These are phyloP conservation scores for Cyphellophora europaea DNA, from an alignment of 2,329 filamentous ascomycete genomes.

Conservation along the genomic window DNA sequence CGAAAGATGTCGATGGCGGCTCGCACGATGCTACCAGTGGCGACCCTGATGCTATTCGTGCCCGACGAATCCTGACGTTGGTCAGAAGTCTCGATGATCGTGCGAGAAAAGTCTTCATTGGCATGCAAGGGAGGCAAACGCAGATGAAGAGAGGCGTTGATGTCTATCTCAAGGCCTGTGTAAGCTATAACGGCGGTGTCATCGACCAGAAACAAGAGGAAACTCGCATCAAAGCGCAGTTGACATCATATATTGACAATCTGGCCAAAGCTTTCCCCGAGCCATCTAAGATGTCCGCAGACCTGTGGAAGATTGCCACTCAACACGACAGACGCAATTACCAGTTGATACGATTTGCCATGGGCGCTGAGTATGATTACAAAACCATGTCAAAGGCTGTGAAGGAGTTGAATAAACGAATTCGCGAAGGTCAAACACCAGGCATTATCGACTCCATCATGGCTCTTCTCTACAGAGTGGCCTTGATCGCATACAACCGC, in stretches of 20 bases:
- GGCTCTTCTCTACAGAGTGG: slow-evolving; percentile 73
- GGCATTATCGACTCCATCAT: slow-evolving; percentile 66
- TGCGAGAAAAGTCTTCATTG: slow-evolving; percentile 81
- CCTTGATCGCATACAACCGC: slow-evolving; percentile 82
- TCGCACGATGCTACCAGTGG: slow-evolving; percentile 27
- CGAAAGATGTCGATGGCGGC: slow-evolving; percentile 26
- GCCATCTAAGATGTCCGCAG: slow-evolving; percentile 56
- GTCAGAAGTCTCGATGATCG: slow-evolving; percentile 67
- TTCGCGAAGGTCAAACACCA: slow-evolving; percentile 50
- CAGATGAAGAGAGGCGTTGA: slow-evolving; percentile 64
- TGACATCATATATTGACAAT: slow-evolving; percentile 65
- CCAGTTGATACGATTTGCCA: slow-evolving; percentile 77
- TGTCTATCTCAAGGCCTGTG: slow-evolving; percentile 73
- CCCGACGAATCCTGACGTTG: slow-evolving; percentile 74
- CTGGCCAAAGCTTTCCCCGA: slow-evolving; percentile 71
- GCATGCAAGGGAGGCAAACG: slow-evolving; percentile 69
- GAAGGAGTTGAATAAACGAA: slow-evolving; percentile 76
- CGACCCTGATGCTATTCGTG: slow-evolving; percentile 56
- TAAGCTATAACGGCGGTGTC: slow-evolving; percentile 81
- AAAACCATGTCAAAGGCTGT: slow-evolving; percentile 83
- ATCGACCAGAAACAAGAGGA: slow-evolving; percentile 61
- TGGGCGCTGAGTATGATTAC: slow-evolving; percentile 80
- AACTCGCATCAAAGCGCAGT: slow-evolving; percentile 55
- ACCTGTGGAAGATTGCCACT: slow-evolving; percentile 86
- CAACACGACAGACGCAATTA: slow-evolving; percentile 83